Conservation (phyloP, 352 stramenopile genomes). For the Albugo candida region DNA sequence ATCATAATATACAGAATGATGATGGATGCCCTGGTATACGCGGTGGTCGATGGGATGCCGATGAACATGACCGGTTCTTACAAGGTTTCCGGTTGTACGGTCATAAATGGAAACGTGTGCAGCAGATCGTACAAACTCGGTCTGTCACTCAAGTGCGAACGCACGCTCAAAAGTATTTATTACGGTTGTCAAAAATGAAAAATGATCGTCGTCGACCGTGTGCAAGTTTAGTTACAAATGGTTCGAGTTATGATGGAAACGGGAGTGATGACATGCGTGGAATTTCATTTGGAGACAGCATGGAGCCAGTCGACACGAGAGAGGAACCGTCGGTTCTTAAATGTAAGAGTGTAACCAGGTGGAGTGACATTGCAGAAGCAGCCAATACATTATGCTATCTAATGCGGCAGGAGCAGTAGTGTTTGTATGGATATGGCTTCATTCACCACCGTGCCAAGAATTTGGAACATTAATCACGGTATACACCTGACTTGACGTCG, state of each 20-base stretch:
- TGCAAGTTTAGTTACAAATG: too few species aligned
- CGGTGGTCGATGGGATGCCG: constrained; percentile 60
- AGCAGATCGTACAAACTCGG: constrained; percentile 69
- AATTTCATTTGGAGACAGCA: constrained; percentile 6
- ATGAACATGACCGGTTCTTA: constrained; percentile 76
- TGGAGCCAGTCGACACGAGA: constrained; percentile 10
- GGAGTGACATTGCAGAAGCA: constrained; percentile 28
- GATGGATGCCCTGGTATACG: constrained; percentile 33
- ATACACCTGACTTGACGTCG: too few species aligned
- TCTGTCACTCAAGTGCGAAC: constrained; percentile 78
- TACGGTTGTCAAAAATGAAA: constrained; percentile 77
- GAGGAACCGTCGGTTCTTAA: constrained; percentile 9
- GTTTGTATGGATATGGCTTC: too few species aligned
- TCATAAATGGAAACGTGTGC: constrained; percentile 82
- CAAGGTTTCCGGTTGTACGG: constrained; percentile 70
- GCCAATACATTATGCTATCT: constrained; percentile 65
- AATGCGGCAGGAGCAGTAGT: constrained; percentile 26
- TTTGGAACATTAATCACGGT: too few species aligned
- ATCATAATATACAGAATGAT: constrained; percentile 32
- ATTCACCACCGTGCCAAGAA: too few species aligned
- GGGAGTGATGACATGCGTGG: neutral
- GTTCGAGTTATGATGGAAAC: too few species aligned
- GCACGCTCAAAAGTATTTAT: constrained; percentile 75
- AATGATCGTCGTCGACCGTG: constrained; percentile 43
- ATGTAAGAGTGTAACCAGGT: too few species aligned